Percentiles rank a stretch among this genome's conserved stretches.
phyloP scores from a whole-genome alignment of 805 yeast genomes.

The Yamadazyma takamatsuzukensis region DNA sequence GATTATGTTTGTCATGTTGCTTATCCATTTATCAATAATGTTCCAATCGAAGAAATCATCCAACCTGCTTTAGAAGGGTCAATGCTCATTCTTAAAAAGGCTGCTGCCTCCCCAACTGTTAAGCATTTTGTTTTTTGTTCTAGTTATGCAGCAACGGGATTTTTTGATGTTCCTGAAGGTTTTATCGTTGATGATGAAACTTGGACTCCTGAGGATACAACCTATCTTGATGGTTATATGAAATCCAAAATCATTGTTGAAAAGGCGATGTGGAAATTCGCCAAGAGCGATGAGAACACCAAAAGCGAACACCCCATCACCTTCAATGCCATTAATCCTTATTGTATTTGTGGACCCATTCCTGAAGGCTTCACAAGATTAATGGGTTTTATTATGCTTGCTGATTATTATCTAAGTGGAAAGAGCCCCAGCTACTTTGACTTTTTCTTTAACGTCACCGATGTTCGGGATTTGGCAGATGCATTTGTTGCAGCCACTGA shows the following conservation, averaged over 20 bases:
- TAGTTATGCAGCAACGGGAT: constrained; percentile 2
- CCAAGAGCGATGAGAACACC: constrained; percentile 6
- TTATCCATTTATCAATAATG: constrained; percentile 5
- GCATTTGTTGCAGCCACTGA: constrained; percentile 2
- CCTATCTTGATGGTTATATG: constrained; percentile 4
- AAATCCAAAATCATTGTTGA: constrained; percentile 8
- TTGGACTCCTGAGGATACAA: not conserved
- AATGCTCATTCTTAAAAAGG: constrained; percentile 3
- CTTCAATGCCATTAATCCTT: constrained; percentile 6
- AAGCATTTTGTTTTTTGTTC: constrained; percentile 3
- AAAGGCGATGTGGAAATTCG: constrained; percentile 7
- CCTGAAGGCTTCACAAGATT: constrained; percentile 5
- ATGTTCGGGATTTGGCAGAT: constrained; percentile 6
- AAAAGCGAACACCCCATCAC: constrained; percentile 2
- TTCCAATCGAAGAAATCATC: constrained; percentile 2
- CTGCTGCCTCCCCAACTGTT: constrained; percentile 4
- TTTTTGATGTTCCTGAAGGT: constrained; percentile 2
- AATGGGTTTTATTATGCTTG: not conserved
- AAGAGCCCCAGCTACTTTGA: not conserved
- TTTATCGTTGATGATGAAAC: constrained; percentile 2
- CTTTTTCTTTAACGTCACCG: constrained; percentile 1
- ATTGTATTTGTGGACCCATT: constrained; percentile 7
- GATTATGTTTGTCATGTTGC: constrained; percentile 8
- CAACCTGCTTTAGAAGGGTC: constrained; percentile 4
- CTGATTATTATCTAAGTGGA: not conserved